Evolutionary conservation across 495 filamentous ascomycete genomes (phyloP), one percentile per base, ranked within the genome.

Genomic region (Barbatosphaeria neglecta): DNA sequence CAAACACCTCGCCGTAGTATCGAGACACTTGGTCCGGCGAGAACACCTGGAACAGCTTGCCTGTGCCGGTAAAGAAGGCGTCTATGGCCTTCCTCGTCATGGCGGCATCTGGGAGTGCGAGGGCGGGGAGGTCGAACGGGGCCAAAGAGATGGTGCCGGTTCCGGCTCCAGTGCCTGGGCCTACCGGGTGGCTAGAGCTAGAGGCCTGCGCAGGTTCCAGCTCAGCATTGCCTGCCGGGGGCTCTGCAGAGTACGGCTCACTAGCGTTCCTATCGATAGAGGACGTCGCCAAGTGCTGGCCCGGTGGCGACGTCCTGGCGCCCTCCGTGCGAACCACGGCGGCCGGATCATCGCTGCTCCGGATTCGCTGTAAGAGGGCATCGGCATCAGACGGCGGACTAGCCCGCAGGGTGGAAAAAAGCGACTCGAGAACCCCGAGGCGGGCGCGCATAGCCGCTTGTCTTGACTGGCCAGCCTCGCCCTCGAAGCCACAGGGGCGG

Each of bases 1-100:
- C 45, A 35, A 55, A 61, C 2, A 61, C 51, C 5, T 24, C 43
- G 9, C 22, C 19, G 45, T 49, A 49, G 42, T 47, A 54, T 1
- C 20, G 16, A 1, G 51, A 37, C 19, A 51, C 43, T 28, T 64
- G 59, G 9, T 45, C 31, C 10, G 27, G 44, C 0, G 59, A 50
- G 22, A 62, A 64, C 42, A 62, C 49, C 27, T 62, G 54, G 28
- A 62, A 64, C 0, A 64, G 50, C 31, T 52, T 58, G 3, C 59
- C 61, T 20, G 50, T 53, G 8, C 50, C 58, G 42, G 39, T 48
- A 47, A 50, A 64, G 51, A 64, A 64, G 41, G 49, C 51, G n/a
- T 56, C 43, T 3, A 64, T 41, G 18, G 56, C 59, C 7, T 46
- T 45, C 22, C 25, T 46, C 2, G 53, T 60, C 1, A 35, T 35